Evolutionary conservation across 345 rosid species (phyloP).

Genomic region (Gossypium ekmanianum): DNA sequence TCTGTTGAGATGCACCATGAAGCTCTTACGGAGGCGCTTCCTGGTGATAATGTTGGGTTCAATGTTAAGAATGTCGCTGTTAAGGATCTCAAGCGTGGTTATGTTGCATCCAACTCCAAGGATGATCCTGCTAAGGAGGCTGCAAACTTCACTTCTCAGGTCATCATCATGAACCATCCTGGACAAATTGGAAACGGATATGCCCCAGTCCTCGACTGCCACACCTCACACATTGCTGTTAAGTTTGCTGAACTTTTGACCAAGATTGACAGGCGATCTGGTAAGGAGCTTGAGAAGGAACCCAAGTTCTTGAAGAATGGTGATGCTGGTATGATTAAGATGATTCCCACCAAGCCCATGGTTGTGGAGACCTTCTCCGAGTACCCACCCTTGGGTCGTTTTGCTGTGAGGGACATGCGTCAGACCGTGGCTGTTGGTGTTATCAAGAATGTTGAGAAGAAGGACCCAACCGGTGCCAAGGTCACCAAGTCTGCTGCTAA

Average conservation of each 20-base stretch:
- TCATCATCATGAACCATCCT: slow-evolving; percentile 28
- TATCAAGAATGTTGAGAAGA: slow-evolving; percentile 25
- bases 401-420: slow-evolving; percentile 27
- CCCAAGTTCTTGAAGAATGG: slow-evolving; percentile 29
- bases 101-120: slow-evolving; percentile 26
- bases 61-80: no score
- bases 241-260: slow-evolving; percentile 25
- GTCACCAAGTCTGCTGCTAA: slow-evolving; percentile 25
- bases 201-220: slow-evolving; percentile 27
- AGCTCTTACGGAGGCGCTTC: no score
- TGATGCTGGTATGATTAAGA: slow-evolving; percentile 29
- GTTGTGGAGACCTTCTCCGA: slow-evolving; percentile 28
- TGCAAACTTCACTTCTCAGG: slow-evolving; percentile 28
- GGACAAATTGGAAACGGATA: slow-evolving; percentile 29
- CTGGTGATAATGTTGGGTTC: neutral
- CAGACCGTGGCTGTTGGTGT: slow-evolving; percentile 28
- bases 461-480: slow-evolving; percentile 25
- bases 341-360: slow-evolving; percentile 29
- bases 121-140: slow-evolving; percentile 27
- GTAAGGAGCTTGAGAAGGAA: slow-evolving; percentile 29
- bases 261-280: slow-evolving; percentile 28
- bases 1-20: no score
- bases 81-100: slow-evolving; percentile 26
- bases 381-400: slow-evolving; percentile 25
- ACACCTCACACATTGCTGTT: slow-evolving; percentile 29